Percentiles rank a stretch among this genome's conserved stretches.
These are phyloP conservation scores for Odonthalia washingtoniensis DNA, from an alignment of 31 red algal species.

Conservation along the genomic window DNA sequence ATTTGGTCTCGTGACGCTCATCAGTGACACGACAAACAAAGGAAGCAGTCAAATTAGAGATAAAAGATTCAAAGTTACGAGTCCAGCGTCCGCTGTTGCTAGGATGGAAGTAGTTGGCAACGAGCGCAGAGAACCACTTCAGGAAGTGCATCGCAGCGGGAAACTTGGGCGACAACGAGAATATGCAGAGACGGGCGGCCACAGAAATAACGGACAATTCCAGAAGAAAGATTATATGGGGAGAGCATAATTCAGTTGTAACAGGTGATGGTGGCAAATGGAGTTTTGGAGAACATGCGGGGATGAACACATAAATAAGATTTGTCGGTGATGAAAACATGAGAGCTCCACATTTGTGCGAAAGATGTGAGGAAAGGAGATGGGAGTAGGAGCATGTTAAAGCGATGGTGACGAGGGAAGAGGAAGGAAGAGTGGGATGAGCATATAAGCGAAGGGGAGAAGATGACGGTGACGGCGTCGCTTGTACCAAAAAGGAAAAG, in stretches of 20 bases:
- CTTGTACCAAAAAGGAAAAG: no score
- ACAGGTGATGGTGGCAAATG: no score
- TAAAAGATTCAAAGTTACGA: constrained; percentile 56
- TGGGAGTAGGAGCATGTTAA: no score
- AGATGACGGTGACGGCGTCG: no score
- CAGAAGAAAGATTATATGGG: constrained; percentile 69
- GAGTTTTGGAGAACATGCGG: no score
- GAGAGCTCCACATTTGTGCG: no score
- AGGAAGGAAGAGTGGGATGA: no score
- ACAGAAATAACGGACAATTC: constrained; percentile 49
- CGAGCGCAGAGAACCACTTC: constrained; percentile 65
- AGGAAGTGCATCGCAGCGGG: constrained; percentile 54
- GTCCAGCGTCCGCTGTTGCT: constrained; percentile 84
- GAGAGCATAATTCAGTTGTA: constrained; percentile 69
- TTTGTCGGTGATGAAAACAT: no score
- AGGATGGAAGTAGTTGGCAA: constrained; percentile 86
- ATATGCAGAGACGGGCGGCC: constrained; percentile 63
- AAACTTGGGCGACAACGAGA: constrained; percentile 64
- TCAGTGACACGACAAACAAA: constrained; percentile 62
- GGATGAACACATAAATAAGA: no score
- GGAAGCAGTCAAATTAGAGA: constrained; percentile 52
- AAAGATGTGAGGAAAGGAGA: no score
- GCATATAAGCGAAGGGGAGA: no score
- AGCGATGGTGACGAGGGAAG: no score
- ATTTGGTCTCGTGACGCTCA: constrained; percentile 71